Evolutionary conservation across 176 grass and related monocot species (phyloP).

Genomic region (Echinochloa phyllopogon): DNA sequence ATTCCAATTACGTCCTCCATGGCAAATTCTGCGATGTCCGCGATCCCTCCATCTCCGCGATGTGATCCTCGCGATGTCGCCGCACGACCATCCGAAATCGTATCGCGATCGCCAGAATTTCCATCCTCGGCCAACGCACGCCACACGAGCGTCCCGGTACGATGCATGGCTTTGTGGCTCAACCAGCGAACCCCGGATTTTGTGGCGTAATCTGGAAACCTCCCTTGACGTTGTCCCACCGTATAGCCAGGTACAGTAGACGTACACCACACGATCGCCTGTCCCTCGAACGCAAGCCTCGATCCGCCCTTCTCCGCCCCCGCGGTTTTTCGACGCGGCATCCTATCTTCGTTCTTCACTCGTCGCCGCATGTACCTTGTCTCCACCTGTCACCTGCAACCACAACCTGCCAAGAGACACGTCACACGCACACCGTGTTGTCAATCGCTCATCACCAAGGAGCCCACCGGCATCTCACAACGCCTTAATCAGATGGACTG

Average conservation of each 20-base stretch:
- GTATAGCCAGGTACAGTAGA: conserved; percentile 11
- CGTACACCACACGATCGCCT: background rate
- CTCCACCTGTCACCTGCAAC: too few relatives aligned
- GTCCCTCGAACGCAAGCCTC: too few relatives aligned
- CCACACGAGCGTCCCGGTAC: background rate
- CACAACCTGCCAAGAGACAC: too few relatives aligned
- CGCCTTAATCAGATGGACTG: too few relatives aligned
- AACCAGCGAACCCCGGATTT: background rate
- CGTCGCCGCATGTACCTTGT: too few relatives aligned
- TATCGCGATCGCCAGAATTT: background rate
- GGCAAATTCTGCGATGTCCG: background rate
- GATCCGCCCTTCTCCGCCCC: too few relatives aligned
- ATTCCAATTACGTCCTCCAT: background rate
- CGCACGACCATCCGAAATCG: background rate
- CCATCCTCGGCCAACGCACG: background rate
- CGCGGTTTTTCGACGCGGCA: too few relatives aligned
- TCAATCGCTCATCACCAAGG: too few relatives aligned
- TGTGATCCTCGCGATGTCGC: background rate
- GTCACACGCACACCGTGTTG: too few relatives aligned
- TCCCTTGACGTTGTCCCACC: background rate
- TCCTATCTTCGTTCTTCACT: too few relatives aligned
- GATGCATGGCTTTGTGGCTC: conserved; percentile 6
- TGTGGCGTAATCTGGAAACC: background rate
- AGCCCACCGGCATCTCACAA: too few relatives aligned
- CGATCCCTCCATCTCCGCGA: background rate